Evolutionary conservation across 78 protist species (phyloP).

Genomic region (Protostelium mycophagum): DNA sequence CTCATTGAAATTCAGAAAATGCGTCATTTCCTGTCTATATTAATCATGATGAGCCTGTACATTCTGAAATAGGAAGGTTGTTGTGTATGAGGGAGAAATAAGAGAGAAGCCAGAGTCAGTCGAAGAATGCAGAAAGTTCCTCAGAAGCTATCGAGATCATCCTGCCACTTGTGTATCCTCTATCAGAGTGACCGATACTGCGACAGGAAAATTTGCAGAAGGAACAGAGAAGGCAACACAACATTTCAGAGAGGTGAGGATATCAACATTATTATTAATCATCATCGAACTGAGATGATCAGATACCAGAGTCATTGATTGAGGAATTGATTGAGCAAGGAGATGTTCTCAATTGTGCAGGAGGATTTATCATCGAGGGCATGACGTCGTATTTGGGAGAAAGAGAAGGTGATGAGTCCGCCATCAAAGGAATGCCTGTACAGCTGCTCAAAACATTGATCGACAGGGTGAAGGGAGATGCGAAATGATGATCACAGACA

Average conservation of each 20-base stretch:
- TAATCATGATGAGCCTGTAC: too few relatives aligned
- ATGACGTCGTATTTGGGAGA: conserved; percentile 5
- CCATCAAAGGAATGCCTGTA: background rate
- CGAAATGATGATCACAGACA: too few relatives aligned
- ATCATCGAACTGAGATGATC: background rate
- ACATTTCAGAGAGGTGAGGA: conserved; percentile 17
- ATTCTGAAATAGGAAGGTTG: too few relatives aligned
- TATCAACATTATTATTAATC: background rate
- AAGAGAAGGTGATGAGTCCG: background rate
- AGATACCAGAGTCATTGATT: conserved; percentile 7
- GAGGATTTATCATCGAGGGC: conserved; percentile 50
- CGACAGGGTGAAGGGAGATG: too few relatives aligned
- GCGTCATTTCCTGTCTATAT: too few relatives aligned
- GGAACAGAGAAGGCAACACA: conserved; percentile 31
- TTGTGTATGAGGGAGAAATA: conserved; percentile 21
- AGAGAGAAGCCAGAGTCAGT: conserved; percentile 54
- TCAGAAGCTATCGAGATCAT: conserved; percentile 21
- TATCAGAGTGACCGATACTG: conserved; percentile 28
- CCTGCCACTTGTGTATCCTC: conserved; percentile 31
- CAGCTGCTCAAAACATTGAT: background rate
- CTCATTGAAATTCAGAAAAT: too few relatives aligned
- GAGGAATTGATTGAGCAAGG: conserved; percentile 39
- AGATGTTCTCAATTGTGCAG: conserved; percentile 51
- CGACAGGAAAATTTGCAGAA: conserved; percentile 22
- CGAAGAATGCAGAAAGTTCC: conserved; percentile 33